Conservation (phyloP, 2,329 filamentous ascomycete genomes). For the Hymenoscyphus scutula region DNA sequence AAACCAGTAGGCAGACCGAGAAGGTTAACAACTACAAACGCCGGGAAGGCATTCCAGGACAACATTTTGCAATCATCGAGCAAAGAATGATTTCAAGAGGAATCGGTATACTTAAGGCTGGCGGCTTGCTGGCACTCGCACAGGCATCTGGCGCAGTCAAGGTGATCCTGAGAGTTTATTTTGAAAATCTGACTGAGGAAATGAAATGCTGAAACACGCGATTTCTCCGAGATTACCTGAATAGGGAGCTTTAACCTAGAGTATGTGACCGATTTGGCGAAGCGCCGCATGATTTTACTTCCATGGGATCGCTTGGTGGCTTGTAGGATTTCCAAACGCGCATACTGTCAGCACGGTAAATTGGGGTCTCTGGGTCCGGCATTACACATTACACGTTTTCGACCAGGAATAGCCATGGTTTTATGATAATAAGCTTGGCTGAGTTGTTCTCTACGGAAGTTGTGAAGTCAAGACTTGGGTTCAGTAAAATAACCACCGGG, state of each 20-base stretch:
- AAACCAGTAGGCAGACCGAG: slow-evolving; percentile 11
- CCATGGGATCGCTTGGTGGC: slow-evolving; percentile 3
- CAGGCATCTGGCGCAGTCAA: neutral
- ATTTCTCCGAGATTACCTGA: slow-evolving; percentile 9
- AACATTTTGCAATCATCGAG: slow-evolving; percentile 19
- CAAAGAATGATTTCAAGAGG: slow-evolving; percentile 8
- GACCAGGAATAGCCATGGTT: neutral
- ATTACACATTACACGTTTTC: slow-evolving; percentile 1
- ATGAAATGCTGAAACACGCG: slow-evolving; percentile 4
- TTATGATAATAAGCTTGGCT: neutral
- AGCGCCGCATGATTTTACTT: neutral
- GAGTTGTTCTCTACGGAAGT: neutral
- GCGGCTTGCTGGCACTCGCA: neutral
- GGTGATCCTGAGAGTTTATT: slow-evolving; percentile 6
- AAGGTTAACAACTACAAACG: slow-evolving; percentile 15
- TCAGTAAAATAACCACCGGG: too few species aligned
- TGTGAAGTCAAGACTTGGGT: neutral
- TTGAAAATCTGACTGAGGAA: slow-evolving; percentile 3
- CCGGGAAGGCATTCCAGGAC: slow-evolving; percentile 18
- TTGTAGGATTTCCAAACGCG: slow-evolving; percentile 9
- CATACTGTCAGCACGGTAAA: slow-evolving; percentile 11
- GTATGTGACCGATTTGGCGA: neutral
- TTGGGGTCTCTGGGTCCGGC: slow-evolving; percentile 1
- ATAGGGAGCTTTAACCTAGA: slow-evolving; percentile 7
- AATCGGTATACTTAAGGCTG: slow-evolving; percentile 11